These are phyloP conservation scores for Naganishia friedmannii DNA, from an alignment of 768 basidiomycete genomes.

Conservation along the genomic window DNA sequence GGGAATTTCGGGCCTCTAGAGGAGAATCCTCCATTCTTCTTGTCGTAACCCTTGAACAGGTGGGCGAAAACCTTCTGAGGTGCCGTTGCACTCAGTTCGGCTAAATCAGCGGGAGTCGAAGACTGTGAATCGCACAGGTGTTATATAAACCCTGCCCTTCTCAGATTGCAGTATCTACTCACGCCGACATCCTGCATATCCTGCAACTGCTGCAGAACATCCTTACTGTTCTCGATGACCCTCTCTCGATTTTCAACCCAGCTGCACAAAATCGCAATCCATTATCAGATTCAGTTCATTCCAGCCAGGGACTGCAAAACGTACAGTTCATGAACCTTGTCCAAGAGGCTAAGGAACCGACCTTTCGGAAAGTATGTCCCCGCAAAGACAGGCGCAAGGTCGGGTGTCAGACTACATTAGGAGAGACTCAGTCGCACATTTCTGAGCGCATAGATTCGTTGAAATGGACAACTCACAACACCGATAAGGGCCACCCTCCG, in stretches of 20 bases:
- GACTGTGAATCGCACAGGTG: not conserved
- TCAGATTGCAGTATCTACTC: conserved; percentile 14
- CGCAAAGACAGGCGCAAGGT: conserved; percentile 45
- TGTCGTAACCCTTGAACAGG: conserved; percentile 45
- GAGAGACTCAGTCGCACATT: not conserved
- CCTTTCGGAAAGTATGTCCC: conserved; percentile 45
- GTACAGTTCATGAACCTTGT: conserved; percentile 39
- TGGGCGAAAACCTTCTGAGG: conserved; percentile 38
- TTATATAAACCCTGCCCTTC: not conserved
- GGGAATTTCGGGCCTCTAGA: conserved; percentile 54
- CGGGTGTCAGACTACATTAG: conserved; percentile 41
- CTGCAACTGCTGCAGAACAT: conserved; percentile 39
- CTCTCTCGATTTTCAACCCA: conserved; percentile 44
- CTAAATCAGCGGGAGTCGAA: conserved; percentile 30
- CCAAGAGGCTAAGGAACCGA: conserved; percentile 37
- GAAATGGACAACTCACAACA: conserved; percentile 37
- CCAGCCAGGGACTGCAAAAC: not conserved
- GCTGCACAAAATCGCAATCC: not conserved
- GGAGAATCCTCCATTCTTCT: conserved; percentile 53
- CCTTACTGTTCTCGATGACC: conserved; percentile 36
- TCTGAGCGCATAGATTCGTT: too few relatives aligned
- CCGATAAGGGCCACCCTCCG: conserved; percentile 48
- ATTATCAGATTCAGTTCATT: not conserved
- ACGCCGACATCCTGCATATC: conserved; percentile 34
- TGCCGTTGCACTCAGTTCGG: conserved; percentile 32